A percentile compares a stretch with the other conserved stretches of the same genome.
phyloP scores from a whole-genome alignment of 495 filamentous ascomycete genomes.

The Xylaria grammica region DNA sequence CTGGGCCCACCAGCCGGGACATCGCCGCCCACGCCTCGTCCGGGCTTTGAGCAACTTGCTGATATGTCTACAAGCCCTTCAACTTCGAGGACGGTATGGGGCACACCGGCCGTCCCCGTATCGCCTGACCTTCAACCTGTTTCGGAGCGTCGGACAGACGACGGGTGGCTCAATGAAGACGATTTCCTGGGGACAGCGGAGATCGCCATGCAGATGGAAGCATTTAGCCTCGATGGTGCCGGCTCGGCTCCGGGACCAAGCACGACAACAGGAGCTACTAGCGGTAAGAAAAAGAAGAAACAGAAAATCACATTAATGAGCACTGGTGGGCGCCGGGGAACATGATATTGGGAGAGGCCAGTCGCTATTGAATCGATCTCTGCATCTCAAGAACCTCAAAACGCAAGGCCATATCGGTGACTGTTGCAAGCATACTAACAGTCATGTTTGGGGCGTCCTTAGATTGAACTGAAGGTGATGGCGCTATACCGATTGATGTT shows the following conservation, averaged over 20 bases:
- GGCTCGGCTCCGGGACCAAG: conserved; percentile 25
- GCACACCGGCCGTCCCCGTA: conserved; percentile 68
- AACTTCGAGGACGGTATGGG: conserved; percentile 83
- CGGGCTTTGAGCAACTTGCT: conserved; percentile 49
- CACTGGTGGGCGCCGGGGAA: conserved; percentile 58
- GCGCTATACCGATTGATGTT: background rate
- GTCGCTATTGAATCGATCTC: conserved; percentile 20
- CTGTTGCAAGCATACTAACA: background rate
- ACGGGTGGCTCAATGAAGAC: conserved; percentile 79
- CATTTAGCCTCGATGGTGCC: conserved; percentile 43
- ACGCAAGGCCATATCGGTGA: background rate
- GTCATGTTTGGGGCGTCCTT: background rate
- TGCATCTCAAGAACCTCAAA: background rate
- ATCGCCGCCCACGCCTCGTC: conserved; percentile 45
- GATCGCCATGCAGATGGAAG: conserved; percentile 53
- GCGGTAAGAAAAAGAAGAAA: conserved; percentile 77
- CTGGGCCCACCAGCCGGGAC: conserved; percentile 53
- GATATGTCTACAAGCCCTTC: conserved; percentile 77
- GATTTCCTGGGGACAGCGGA: conserved; percentile 46
- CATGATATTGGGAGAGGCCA: background rate
- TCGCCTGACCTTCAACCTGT: conserved; percentile 53
- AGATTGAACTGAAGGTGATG: background rate
- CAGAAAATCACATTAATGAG: conserved; percentile 97
- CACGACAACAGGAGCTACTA: conserved; percentile 31
- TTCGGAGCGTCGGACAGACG: conserved; percentile 54